Evolutionary conservation across 768 basidiomycete species (phyloP), one percentile per base, ranked within the genome.

Genomic region (Epithele typhae): DNA sequence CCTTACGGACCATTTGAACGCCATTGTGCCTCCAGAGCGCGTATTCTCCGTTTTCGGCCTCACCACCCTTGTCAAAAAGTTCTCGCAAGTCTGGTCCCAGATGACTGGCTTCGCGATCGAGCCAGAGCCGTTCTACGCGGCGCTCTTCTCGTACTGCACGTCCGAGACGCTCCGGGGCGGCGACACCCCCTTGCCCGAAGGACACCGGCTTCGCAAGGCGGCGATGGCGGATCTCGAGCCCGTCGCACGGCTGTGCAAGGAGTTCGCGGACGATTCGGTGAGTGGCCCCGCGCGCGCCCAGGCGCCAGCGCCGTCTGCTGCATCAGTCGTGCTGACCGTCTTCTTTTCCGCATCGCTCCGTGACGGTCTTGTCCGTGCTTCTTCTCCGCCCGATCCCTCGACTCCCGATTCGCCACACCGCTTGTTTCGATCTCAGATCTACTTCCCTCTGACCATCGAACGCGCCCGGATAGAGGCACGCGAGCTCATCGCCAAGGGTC

Each of bases 1-100:
- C 43, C 59, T 79, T 15, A 64, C 64, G 5, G 64, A 66, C 19
- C 65, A 67, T 52, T 59, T 80, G 32, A 53, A 50, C 9, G 57
- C 47, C 21, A 68, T 66, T 40, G 67, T 77, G 11, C 64, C 67
- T 1, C 63, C 65, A 0, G 65, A 66, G 41, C 75, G 77, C 42
- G 73, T 78, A 35, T 79, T 74, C 59, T 72, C 78, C 40, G 62
- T 79, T 32, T 79, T 78, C 53, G 76, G 76, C 27, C 64, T 66
- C 52, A 64, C 68, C 0, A 30, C 52, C 9, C 62, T 78, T 15
- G 68, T 71, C 43, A 68, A 66, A 53, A 46, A 67, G 5, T 80
- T 81, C 49, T 57, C 69, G 33, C 62, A 59, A 39, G 51, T 52
- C 24, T 80, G 79, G 78, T 53, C 73, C n/a, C 53, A 54, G 32